Base-by-base conservation (phyloP, 1,139 yeast genomes). In the Sugiyamaella japonica region DNA sequence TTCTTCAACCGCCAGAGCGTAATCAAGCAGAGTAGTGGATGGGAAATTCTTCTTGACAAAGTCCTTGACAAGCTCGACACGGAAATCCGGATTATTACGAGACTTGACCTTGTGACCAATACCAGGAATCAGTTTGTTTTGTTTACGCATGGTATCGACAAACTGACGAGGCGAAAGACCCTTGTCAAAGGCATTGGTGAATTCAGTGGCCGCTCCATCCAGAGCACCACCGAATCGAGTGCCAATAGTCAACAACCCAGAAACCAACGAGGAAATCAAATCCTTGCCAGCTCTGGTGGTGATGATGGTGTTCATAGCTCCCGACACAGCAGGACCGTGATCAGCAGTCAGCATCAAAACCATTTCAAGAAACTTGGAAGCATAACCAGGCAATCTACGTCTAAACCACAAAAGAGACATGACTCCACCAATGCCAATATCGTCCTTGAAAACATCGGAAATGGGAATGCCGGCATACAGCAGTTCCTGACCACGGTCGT, bases 271-370 rank as follows among this genome's bases (percentile, higher is more conserved):
- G 23, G 78, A 75, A 57, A 75, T 75, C 52, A 75, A 67, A 57
- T 75, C 79, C 66, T 76, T 76, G 50, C 79, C 79, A 25, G 79
- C 79, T 61, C 79, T 73, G 43, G 79, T 75, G 41, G 79, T 75
- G 62, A 75, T 73, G 59, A 75, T 75, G 50, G 79, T 76, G 68
- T 75, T 75, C 79, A 75, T 74, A 54, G 79, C 79, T 57, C 79
- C 79, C 31, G 75, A 70, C 32, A 75, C 79, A 48, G 79, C 79
- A 23, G 79, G 79, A 57, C 79, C 79, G 63, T 75, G 79, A 61
- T 75, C 79, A 46, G 79, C 79, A 43, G 79, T 76, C 40, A 75
- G 69, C 79, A 76, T 76, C 54, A 75, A 72, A 29, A 75, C 79
- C 78, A 75, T 75, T 61, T 75, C 79, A 50, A 75, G 63, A 63